Percentiles rank a stretch among this genome's conserved stretches.
These are phyloP conservation scores for Pezicula neosporulosa DNA, from an alignment of 2,329 filamentous ascomycete genomes.

Conservation along the genomic window DNA sequence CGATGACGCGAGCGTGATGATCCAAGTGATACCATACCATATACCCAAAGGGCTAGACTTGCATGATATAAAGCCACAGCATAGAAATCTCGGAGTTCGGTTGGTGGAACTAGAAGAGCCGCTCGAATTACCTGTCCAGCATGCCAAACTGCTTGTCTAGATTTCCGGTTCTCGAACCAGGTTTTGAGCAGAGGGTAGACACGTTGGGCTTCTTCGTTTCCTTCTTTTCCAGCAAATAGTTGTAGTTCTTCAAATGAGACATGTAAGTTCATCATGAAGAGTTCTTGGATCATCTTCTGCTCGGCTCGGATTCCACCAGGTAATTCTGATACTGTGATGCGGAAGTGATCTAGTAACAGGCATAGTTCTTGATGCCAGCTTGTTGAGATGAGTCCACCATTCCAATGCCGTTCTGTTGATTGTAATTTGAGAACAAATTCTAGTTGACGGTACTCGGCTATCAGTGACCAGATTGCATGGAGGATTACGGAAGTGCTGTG, in stretches of 20 bases:
- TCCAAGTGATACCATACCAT: slow-evolving; percentile 48
- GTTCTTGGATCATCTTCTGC: slow-evolving; percentile 12
- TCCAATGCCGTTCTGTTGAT: slow-evolving; percentile 5
- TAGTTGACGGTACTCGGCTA: slow-evolving; percentile 60
- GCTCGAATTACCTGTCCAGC: slow-evolving; percentile 64
- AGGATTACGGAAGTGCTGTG: slow-evolving; percentile 58
- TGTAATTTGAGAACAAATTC: slow-evolving; percentile 35
- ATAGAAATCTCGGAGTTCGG: slow-evolving; percentile 58
- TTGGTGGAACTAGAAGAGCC: slow-evolving; percentile 31
- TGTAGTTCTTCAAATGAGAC: slow-evolving; percentile 63
- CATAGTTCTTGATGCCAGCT: slow-evolving; percentile 61
- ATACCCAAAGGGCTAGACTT: slow-evolving; percentile 65
- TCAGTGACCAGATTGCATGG: slow-evolving; percentile 61
- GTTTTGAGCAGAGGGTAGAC: slow-evolving; percentile 55
- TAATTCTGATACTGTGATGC: neutral
- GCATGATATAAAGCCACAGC: slow-evolving; percentile 69
- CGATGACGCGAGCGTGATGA: neutral
- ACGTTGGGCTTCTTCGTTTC: slow-evolving; percentile 59
- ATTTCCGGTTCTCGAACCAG: slow-evolving; percentile 53
- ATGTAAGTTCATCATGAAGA: slow-evolving; percentile 62
- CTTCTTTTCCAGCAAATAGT: slow-evolving; percentile 65
- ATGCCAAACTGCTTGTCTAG: slow-evolving; percentile 61
- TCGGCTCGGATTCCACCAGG: neutral
- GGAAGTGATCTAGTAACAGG: slow-evolving; percentile 30
- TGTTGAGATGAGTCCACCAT: slow-evolving; percentile 43